A percentile compares a stretch with the other conserved stretches of the same genome.
Conservation (phyloP, 1,284 basidiomycete genomes). For the Fomitopsis schrenkii region DNA sequence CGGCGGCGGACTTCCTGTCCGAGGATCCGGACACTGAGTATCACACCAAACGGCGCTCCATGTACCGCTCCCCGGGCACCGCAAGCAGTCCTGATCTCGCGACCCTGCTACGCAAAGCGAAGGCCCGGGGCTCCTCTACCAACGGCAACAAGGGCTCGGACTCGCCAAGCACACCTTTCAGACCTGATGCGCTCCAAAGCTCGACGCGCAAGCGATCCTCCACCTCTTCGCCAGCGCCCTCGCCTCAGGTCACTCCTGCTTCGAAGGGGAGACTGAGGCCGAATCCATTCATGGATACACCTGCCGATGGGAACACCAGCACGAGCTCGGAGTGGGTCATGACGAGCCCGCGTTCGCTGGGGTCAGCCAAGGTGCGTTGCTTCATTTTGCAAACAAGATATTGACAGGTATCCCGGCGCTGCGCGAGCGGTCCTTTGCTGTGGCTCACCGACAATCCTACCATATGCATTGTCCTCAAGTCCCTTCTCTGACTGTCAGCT, state of each 20-base stretch:
- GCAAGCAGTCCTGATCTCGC: slow-evolving; percentile 87
- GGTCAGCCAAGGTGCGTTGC: slow-evolving; percentile 30
- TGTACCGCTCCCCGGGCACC: slow-evolving; percentile 84
- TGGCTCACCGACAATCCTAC: slow-evolving; percentile 7
- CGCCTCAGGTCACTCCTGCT: slow-evolving; percentile 14
- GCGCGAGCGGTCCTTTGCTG: background rate
- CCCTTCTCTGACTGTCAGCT: slow-evolving; percentile 2
- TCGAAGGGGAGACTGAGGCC: slow-evolving; percentile 18
- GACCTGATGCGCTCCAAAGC: slow-evolving; percentile 10
- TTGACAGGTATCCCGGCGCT: background rate
- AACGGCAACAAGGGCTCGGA: slow-evolving; percentile 46
- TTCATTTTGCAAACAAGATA: background rate
- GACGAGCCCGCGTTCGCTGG: slow-evolving; percentile 29
- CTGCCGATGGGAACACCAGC: slow-evolving; percentile 5
- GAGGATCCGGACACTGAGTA: slow-evolving; percentile 63
- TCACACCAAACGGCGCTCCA: slow-evolving; percentile 72
- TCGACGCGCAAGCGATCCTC: slow-evolving; percentile 30
- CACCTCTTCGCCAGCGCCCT: slow-evolving; percentile 20
- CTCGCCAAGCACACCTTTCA: slow-evolving; percentile 34
- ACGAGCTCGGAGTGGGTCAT: slow-evolving; percentile 49
- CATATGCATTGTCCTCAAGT: slow-evolving; percentile 40
- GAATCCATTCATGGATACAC: slow-evolving; percentile 12
- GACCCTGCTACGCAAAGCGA: slow-evolving; percentile 77
- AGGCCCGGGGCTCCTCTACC: slow-evolving; percentile 48
- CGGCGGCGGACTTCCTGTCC: slow-evolving; percentile 51